Conservation (phyloP, 2,329 filamentous ascomycete genomes). For the Seiridium cupressi region DNA sequence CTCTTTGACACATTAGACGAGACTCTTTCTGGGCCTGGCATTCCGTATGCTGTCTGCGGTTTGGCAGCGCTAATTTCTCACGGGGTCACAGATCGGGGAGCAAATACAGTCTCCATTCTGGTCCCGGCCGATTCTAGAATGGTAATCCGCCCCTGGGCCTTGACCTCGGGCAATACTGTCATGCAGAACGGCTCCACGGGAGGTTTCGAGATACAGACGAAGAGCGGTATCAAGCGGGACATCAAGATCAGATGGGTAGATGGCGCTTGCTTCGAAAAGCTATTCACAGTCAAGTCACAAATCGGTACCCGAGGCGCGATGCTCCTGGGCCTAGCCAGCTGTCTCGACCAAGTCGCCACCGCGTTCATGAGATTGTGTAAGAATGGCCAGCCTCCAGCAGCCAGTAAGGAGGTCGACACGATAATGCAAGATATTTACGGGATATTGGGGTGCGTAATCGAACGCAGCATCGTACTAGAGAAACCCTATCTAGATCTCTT, state of each 20-base stretch:
- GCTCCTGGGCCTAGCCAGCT: constrained; percentile 20
- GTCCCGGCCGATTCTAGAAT: constrained; percentile 34
- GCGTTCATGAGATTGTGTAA: constrained; percentile 13
- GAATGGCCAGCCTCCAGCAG: not conserved
- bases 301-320: constrained; percentile 15
- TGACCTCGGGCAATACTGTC: not conserved
- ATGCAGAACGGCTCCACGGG: not conserved
- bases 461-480: constrained; percentile 3
- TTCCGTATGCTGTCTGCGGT: constrained; percentile 44
- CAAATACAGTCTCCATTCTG: constrained; percentile 36
- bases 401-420: constrained; percentile 2
- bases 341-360: constrained; percentile 23
- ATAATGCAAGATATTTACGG: constrained; percentile 23
- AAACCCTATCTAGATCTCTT: constrained; percentile 17
- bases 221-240: constrained; percentile 27
- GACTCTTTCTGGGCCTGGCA: constrained; percentile 31
- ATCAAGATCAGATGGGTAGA: constrained; percentile 43
- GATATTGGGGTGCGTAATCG: constrained; percentile 13
- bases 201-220: constrained; percentile 21
- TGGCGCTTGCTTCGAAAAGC: constrained; percentile 23
- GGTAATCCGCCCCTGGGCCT: constrained; percentile 40
- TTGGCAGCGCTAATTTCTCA: constrained; percentile 42
- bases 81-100: constrained; percentile 31
- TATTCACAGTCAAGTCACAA: constrained; percentile 15
- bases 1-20: constrained; percentile 38